Percentiles rank a stretch among this genome's conserved stretches.
These are phyloP conservation scores for Bonia amplexicaulis DNA, from an alignment of 176 grass and related monocot species.

Conservation along the genomic window DNA sequence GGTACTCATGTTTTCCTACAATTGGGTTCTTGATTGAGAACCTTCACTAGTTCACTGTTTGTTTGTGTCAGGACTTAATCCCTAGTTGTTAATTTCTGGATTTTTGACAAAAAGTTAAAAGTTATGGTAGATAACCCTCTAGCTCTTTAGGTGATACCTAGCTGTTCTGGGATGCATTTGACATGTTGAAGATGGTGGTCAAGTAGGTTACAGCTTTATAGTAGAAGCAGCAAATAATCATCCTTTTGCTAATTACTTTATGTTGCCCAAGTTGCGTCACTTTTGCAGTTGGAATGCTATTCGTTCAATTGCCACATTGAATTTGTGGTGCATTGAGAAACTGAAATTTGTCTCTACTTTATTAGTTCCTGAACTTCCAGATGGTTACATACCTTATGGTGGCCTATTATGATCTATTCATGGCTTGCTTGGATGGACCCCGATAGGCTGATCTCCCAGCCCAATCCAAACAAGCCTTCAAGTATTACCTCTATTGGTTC, in stretches of 20 bases:
- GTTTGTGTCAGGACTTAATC: neutral
- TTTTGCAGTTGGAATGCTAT: neutral
- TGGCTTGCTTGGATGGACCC: neutral
- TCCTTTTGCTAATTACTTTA: neutral
- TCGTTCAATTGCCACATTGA: neutral
- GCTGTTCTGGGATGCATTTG: neutral
- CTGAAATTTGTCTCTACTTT: neutral
- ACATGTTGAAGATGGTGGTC: neutral
- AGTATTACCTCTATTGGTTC: neutral
- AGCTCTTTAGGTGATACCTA: neutral
- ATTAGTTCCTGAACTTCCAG: neutral
- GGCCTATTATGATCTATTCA: neutral
- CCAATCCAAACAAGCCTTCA: neutral
- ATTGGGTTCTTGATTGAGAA: neutral
- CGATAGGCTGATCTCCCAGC: neutral
- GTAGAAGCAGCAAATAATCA: slow-evolving; percentile 1
- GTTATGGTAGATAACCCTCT: neutral
- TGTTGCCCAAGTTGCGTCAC: neutral
- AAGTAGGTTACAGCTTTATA: neutral
- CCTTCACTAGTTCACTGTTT: neutral
- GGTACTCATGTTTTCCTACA: neutral
- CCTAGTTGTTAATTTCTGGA: slow-evolving; percentile 2
- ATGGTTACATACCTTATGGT: neutral
- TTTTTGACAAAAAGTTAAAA: neutral
- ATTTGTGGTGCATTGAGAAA: neutral